Conservation (phyloP, 2,329 filamentous ascomycete species). For the Colletotrichum musae region DNA sequence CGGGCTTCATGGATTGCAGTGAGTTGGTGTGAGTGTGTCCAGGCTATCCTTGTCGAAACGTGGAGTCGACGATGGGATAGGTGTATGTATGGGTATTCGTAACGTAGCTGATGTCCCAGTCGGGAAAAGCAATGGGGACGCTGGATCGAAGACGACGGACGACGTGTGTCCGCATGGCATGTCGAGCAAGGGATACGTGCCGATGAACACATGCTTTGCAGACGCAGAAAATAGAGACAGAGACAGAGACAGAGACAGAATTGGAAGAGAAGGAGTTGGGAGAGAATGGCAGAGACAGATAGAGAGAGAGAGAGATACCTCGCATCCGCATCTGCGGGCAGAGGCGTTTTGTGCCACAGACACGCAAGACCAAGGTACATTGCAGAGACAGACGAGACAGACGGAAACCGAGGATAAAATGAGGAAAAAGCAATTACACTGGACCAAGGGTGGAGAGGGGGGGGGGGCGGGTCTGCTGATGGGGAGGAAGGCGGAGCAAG, state of each 20-base stretch:
- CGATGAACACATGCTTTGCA: neutral
- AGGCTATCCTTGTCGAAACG: slow-evolving; percentile 35
- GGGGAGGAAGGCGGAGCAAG: slow-evolving; percentile 9
- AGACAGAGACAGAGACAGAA: no score
- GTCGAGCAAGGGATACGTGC: slow-evolving; percentile 12
- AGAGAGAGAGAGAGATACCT: neutral
- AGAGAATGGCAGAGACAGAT: neutral
- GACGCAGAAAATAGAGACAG: no score
- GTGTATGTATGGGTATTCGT: neutral
- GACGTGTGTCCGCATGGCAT: slow-evolving; percentile 19
- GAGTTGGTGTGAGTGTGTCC: slow-evolving; percentile 19
- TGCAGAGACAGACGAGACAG: slow-evolving; percentile 12
- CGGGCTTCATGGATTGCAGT: neutral
- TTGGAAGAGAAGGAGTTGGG: neutral
- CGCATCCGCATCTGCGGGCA: slow-evolving; percentile 17
- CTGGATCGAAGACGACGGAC: slow-evolving; percentile 1
- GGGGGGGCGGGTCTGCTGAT: neutral
- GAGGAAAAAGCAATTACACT: slow-evolving; percentile 25
- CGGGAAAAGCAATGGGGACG: slow-evolving; percentile 34
- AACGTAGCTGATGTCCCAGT: slow-evolving; percentile 25
- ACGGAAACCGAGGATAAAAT: slow-evolving; percentile 13
- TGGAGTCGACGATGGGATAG: slow-evolving; percentile 20
- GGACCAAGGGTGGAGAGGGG: neutral
- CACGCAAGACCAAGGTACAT: no score
- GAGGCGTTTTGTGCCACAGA: slow-evolving; percentile 27